Evolutionary conservation across 495 filamentous ascomycete species (phyloP), one percentile per base, ranked within the genome.

Genomic region (Beverwykella pulmonaria): DNA sequence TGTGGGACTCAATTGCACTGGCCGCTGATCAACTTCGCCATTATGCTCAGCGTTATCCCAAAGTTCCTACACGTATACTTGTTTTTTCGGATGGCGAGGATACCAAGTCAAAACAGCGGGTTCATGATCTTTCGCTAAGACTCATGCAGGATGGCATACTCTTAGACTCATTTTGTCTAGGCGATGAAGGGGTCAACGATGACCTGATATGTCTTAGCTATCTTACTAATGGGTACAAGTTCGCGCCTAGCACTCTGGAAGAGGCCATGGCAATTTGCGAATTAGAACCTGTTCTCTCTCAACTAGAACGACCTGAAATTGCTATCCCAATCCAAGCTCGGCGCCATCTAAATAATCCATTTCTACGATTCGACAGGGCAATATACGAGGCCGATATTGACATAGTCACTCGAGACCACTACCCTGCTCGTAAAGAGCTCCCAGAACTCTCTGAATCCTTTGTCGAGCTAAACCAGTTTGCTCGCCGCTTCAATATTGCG

Each of bases 201-300:
- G 63, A 72, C 27, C 67, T 76, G 0, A 44, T 57, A 17, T 65
- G 73, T 12, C 49, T 74, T 8, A 70, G 73, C 20, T 67, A 72
- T 56, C 61, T 75, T 20, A 65, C 67, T 2, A 69, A 72, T 34
- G 70, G 72, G 20, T 76, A 75, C 59, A 67, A 61, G 36, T 75
- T 76, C 34, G 36, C 65, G 17, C 74, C 73, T 20, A 47, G 63
- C 12, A 62, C 53, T 12, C 36, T 76, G 26, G 71, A 71, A 27
- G 54, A 74, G 27, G 74, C 73, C 6, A 71, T 75, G 75, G 62
- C 71, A 0, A 74, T 76, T 22, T 72, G 73, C 36, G 75, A 75
- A 41, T 67, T 76, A 62, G 75, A 76, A 50, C 75, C 73, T 25
- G 72, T 76, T 36, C 70, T 76, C 7, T 71, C 53, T 26, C 57